These are phyloP conservation scores for Collybia sordida DNA, from an alignment of 768 basidiomycete species.

Conservation along the genomic window DNA sequence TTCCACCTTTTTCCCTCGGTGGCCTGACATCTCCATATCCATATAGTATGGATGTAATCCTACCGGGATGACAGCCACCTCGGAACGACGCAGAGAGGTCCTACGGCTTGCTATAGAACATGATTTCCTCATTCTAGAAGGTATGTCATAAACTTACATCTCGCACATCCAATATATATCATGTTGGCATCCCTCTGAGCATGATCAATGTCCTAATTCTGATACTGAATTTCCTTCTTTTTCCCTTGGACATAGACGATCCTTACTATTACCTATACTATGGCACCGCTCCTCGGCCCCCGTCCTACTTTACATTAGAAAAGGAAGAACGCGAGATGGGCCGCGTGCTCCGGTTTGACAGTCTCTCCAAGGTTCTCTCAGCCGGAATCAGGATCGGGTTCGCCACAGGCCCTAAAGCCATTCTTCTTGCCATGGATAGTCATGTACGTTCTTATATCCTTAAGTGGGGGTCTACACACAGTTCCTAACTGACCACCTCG, in stretches of 20 bases:
- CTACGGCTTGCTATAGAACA: slow-evolving; percentile 67
- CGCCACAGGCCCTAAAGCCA: slow-evolving; percentile 44
- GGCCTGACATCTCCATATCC: too few relatives aligned
- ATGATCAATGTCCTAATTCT: too few relatives aligned
- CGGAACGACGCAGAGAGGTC: slow-evolving; percentile 65
- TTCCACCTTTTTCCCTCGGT: too few relatives aligned
- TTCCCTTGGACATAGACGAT: slow-evolving; percentile 51
- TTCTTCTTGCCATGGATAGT: slow-evolving; percentile 66
- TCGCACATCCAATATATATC: too few relatives aligned
- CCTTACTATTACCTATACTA: slow-evolving; percentile 78
- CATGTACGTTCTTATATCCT: slow-evolving; percentile 42
- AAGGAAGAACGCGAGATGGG: slow-evolving; percentile 60
- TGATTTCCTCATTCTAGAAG: slow-evolving; percentile 81
- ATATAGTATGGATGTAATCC: slow-evolving; percentile 82
- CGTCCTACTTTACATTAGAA: slow-evolving; percentile 79
- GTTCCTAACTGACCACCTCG: not conserved
- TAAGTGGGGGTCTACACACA: too few relatives aligned
- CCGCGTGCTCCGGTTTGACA: slow-evolving; percentile 82
- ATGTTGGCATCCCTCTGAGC: too few relatives aligned
- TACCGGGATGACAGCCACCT: slow-evolving; percentile 70
- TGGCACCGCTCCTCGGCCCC: slow-evolving; percentile 35
- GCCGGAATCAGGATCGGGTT: slow-evolving; percentile 46
- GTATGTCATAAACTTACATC: too few relatives aligned
- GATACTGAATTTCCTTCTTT: too few relatives aligned
- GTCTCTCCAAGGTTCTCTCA: slow-evolving; percentile 77